These are phyloP conservation scores for Juglanconis oblonga DNA, from an alignment of 2,329 filamentous ascomycete species.

Conservation along the genomic window DNA sequence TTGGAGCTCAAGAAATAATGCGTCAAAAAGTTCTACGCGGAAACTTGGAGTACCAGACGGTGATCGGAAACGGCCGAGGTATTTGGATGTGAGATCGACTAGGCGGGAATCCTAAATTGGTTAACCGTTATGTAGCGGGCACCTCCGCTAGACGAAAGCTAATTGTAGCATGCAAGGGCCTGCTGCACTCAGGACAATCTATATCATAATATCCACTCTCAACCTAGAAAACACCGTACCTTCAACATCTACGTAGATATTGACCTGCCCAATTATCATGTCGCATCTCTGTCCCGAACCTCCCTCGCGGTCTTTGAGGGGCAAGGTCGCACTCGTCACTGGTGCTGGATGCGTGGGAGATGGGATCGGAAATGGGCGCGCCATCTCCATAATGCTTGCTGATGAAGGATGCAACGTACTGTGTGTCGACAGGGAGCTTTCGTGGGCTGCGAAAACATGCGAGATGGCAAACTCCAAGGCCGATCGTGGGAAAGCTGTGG, in stretches of 20 bases:
- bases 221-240: no score
- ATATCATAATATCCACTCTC: no score
- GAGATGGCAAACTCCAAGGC: slow-evolving; percentile 44
- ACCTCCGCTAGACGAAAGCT: no score
- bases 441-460: slow-evolving; percentile 50
- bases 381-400: slow-evolving; percentile 48
- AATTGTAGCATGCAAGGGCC: no score
- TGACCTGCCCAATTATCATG: neutral
- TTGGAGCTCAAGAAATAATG: no score
- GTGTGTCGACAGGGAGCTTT: slow-evolving; percentile 52
- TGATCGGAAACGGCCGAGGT: neutral
- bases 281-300: neutral
- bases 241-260: no score
- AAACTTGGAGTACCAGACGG: neutral
- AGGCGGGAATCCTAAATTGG: neutral
- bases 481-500: slow-evolving; percentile 35
- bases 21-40: no score
- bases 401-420: slow-evolving; percentile 56
- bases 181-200: no score
- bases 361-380: slow-evolving; percentile 2
- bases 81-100: no score
- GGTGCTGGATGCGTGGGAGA: neutral
- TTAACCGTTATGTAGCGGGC: neutral
- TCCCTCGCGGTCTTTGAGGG: neutral
- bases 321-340: slow-evolving; percentile 5